Conservation (phyloP, 495 filamentous ascomycete genomes). For the Baudoinia panamericana region DNA sequence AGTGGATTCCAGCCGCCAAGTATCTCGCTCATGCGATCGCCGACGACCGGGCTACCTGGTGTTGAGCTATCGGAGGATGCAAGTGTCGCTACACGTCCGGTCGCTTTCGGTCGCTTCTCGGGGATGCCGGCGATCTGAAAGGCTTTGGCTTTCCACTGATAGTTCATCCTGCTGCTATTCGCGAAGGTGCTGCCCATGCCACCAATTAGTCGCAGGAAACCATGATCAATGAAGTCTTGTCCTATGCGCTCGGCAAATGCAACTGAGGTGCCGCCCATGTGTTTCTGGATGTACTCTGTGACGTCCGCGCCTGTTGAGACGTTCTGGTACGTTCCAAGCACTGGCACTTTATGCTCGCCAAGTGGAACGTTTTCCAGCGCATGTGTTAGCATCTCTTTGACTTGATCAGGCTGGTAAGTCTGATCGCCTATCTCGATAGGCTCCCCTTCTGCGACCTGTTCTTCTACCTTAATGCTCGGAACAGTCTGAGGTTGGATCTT, state of each 20-base stretch:
- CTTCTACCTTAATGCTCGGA: conserved; percentile 38
- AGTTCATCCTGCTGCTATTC: conserved; percentile 92
- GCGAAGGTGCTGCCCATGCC: conserved; percentile 92
- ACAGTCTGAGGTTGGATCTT: conserved; percentile 33
- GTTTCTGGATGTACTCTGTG: conserved; percentile 81
- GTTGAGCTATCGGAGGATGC: conserved; percentile 41
- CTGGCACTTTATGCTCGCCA: conserved; percentile 84
- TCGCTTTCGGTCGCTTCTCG: conserved; percentile 58
- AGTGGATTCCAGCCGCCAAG: conserved; percentile 83
- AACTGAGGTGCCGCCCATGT: conserved; percentile 62
- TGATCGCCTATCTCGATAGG: conserved; percentile 84
- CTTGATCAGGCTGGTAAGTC: conserved; percentile 63
- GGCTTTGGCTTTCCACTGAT: conserved; percentile 88
- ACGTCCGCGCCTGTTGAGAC: conserved; percentile 83
- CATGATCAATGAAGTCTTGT: conserved; percentile 76
- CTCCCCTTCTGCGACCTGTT: conserved; percentile 51
- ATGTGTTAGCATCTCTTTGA: conserved; percentile 79
- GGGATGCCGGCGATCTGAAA: conserved; percentile 79
- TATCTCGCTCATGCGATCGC: conserved; percentile 42
- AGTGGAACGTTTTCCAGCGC: conserved; percentile 78
- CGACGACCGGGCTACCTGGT: conserved; percentile 47
- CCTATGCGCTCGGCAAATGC: conserved; percentile 86
- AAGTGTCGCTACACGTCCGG: conserved; percentile 43
- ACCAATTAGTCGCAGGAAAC: conserved; percentile 80
- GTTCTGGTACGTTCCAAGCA: conserved; percentile 88